phyloP scores from a whole-genome alignment of 306 rosid genomes.

The Cucurbita ficifolia region DNA sequence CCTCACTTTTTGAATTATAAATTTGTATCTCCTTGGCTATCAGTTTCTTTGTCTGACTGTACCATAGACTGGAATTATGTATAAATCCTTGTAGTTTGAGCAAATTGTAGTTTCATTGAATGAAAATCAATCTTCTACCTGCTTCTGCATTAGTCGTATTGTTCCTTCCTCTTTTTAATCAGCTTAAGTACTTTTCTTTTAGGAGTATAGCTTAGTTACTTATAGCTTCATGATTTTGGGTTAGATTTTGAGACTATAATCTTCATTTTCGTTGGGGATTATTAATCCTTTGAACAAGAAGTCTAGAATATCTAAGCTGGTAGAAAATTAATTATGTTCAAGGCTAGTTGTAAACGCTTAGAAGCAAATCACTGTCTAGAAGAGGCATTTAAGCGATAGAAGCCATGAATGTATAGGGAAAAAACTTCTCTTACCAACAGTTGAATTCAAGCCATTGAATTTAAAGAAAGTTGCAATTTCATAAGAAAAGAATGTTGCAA shows the following conservation, averaged over 20 bases:
- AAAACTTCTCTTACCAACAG: neutral
- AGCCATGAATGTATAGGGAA: neutral
- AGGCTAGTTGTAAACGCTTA: no score
- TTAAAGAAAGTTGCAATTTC: neutral
- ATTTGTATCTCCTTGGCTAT: neutral
- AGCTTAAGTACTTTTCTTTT: neutral
- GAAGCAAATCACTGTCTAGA: neutral
- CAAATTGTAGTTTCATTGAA: neutral
- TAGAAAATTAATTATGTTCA: neutral
- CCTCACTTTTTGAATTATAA: neutral
- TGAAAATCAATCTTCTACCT: constrained; percentile 2
- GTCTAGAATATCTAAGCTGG: neutral
- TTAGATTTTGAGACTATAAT: neutral
- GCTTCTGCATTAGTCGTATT: neutral
- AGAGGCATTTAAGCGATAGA: neutral
- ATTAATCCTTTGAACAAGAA: neutral
- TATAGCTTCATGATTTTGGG: neutral
- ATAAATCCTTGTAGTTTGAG: constrained; percentile 1
- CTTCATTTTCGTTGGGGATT: neutral
- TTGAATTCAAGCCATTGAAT: neutral
- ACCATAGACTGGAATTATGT: constrained; percentile 3
- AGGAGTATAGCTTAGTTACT: neutral
- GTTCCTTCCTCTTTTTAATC: neutral
- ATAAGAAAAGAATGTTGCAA: neutral
- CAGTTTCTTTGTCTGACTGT: neutral